Evolutionary conservation across 208 protist genomes (phyloP).

Genomic region (Trypanosoma melophagium): DNA sequence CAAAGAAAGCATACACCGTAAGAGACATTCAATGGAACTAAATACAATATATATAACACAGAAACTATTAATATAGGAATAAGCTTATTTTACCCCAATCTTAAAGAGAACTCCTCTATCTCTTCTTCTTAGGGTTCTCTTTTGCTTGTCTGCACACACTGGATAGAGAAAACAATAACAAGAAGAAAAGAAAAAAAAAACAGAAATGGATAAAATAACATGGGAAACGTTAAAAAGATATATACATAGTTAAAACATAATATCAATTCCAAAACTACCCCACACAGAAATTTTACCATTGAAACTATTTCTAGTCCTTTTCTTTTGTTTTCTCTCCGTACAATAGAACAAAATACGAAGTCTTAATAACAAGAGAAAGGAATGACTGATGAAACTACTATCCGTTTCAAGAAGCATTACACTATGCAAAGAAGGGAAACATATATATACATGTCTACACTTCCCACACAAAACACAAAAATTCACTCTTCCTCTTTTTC

Average conservation of each 20-base stretch:
- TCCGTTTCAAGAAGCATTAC: no score
- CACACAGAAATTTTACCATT: no score
- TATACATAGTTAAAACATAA: no score
- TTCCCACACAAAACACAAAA: no score
- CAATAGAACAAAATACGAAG: neutral
- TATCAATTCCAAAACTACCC: neutral
- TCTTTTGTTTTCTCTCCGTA: neutral
- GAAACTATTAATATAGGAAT: neutral
- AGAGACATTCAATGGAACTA: neutral
- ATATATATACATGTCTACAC: no score
- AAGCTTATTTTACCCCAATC: no score
- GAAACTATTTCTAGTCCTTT: neutral
- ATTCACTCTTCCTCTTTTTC: no score
- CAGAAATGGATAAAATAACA: neutral
- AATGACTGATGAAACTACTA: neutral
- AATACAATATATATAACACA: neutral
- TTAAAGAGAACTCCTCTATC: neutral
- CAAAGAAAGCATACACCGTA: neutral
- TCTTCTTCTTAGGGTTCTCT: neutral
- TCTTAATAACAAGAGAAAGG: neutral
- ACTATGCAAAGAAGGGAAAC: no score
- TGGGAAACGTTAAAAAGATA: neutral
- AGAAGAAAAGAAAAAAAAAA: slow-evolving; percentile 2
- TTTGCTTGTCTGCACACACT: neutral
- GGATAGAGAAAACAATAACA: neutral